Base-by-base conservation (phyloP, 2,329 filamentous ascomycete genomes). In the Cytospora paraplurivora region DNA sequence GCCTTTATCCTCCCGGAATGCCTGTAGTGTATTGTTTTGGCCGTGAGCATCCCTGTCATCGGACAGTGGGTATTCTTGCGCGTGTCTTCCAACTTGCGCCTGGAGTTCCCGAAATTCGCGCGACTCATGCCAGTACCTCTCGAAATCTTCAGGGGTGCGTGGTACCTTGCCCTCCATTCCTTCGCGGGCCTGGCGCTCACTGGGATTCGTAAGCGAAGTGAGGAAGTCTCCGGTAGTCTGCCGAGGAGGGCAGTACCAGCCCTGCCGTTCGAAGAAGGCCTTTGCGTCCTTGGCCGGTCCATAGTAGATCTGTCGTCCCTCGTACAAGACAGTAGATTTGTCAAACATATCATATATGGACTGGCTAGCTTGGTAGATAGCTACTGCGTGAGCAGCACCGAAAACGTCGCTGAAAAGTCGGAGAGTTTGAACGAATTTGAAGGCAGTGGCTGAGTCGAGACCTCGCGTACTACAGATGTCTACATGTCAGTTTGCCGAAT, bases 261-360 rank as follows among this genome's bases (percentile, higher is more conserved):
- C 90, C 74, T 89, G 85, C 13, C 82, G 76, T 69, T 87, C 84
- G 65, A 93, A 93, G 74, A 86, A 93, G 0, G 72, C 72, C 69
- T 82, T 87, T 0, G 90, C 90, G 2, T 78, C 72, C 7, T 70
- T 72, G 0, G 86, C 83, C 0, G 84, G 83, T 0, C 91, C 91
- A 67, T 88, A 93, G 76, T 86, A 94, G 66, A 93, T 93, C 71
- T 93, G 85, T 0, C 88, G 82, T 0, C 91, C 91, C 71, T 93
- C 88, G 70, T 93, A 92, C 0, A 93, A 77, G 0, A 94, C 88
- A 0, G 87, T 81, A 0, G 85, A 85, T 72, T 93, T 93, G 76
- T 94, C 89, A 69, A 94, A 93, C 17, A 86, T 76, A 64, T 91
- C 87, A 71, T 90, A 91, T 38, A 88, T 88, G 47, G 83, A 78